phyloP scores from a whole-genome alignment of 192 early-diverging fungal genomes.

The Coemansia sp. region DNA sequence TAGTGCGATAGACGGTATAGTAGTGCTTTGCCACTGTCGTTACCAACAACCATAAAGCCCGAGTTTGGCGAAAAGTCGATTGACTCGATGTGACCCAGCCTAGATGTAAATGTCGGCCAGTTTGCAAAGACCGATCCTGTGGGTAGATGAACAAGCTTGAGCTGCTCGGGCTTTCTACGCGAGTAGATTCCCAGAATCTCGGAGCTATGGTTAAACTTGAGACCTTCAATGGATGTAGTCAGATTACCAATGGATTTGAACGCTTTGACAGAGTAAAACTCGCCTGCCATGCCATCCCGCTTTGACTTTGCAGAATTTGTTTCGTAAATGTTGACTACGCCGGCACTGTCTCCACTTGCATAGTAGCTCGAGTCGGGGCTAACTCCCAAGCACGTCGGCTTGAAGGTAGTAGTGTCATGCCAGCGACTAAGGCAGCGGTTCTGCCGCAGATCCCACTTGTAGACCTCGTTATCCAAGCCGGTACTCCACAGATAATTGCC shows the following conservation, averaged over 20 bases:
- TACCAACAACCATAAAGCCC: constrained; percentile 87
- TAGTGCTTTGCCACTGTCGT: constrained; percentile 84
- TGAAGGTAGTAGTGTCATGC: constrained; percentile 78
- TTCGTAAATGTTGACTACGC: constrained; percentile 91
- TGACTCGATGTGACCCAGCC: constrained; percentile 75
- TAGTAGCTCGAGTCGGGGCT: constrained; percentile 73
- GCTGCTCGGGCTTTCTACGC: constrained; percentile 67
- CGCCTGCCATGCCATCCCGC: constrained; percentile 12
- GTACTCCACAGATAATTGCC: constrained; percentile 74
- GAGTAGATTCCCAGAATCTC: constrained; percentile 81
- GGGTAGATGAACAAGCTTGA: constrained; percentile 82
- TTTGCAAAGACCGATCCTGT: constrained; percentile 81
- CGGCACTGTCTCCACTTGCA: constrained; percentile 79
- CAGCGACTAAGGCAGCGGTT: constrained; percentile 76
- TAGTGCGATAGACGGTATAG: constrained; percentile 78
- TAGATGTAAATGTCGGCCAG: constrained; percentile 88
- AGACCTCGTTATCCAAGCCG: constrained; percentile 80
- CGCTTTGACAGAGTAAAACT: constrained; percentile 57
- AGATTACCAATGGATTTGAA: constrained; percentile 80
- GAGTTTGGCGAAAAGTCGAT: constrained; percentile 89
- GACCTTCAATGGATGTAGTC: constrained; percentile 71
- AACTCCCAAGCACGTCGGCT: constrained; percentile 66
- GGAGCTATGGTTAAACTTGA: constrained; percentile 84
- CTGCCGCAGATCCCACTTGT: constrained; percentile 81
- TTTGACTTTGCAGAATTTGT: constrained; percentile 12